Evolutionary conservation across 2,329 filamentous ascomycete genomes (phyloP).

Genomic region (Fusarium illudens): DNA sequence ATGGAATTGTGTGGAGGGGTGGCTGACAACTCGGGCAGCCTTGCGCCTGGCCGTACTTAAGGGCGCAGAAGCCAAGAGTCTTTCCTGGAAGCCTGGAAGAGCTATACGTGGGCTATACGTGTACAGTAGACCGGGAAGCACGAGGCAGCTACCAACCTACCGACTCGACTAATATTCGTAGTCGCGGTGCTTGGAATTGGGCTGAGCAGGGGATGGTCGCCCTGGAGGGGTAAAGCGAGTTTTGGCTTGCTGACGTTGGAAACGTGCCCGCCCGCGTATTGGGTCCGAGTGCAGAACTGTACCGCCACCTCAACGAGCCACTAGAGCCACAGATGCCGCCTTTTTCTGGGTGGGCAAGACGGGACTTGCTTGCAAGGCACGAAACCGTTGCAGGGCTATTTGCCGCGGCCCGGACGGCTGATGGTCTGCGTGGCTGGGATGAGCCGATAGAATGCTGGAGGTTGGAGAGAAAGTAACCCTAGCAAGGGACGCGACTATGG

Average conservation of each 20-base stretch:
- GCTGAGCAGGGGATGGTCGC: conserved; percentile 21
- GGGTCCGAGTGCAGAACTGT: background rate
- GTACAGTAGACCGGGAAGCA: conserved; percentile 26
- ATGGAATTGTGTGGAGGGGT: conserved; percentile 19
- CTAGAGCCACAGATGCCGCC: conserved; percentile 22
- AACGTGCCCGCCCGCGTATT: conserved; percentile 6
- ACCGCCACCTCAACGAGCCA: conserved; percentile 30
- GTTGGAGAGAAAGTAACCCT: conserved; percentile 24
- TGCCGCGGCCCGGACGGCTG: conserved; percentile 19
- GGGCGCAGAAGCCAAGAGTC: conserved; percentile 30
- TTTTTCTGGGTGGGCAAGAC: conserved; percentile 3
- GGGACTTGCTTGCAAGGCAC: background rate
- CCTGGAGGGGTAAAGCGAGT: conserved; percentile 29
- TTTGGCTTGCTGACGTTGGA: conserved; percentile 31
- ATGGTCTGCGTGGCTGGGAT: conserved; percentile 27
- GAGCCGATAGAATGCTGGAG: conserved; percentile 10
- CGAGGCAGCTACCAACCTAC: conserved; percentile 28
- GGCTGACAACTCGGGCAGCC: conserved; percentile 17
- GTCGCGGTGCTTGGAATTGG: conserved; percentile 28
- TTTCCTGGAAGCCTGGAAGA: conserved; percentile 18
- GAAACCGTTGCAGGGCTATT: conserved; percentile 25
- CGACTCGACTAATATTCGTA: conserved; percentile 34
- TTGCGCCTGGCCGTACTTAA: conserved; percentile 25
- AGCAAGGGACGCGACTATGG: conserved; percentile 14
- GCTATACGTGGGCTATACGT: conserved; percentile 37